Evolutionary conservation across 805 yeast genomes (phyloP), one percentile per base, ranked within the genome.

Genomic region (Suhomyces pyralidae): DNA sequence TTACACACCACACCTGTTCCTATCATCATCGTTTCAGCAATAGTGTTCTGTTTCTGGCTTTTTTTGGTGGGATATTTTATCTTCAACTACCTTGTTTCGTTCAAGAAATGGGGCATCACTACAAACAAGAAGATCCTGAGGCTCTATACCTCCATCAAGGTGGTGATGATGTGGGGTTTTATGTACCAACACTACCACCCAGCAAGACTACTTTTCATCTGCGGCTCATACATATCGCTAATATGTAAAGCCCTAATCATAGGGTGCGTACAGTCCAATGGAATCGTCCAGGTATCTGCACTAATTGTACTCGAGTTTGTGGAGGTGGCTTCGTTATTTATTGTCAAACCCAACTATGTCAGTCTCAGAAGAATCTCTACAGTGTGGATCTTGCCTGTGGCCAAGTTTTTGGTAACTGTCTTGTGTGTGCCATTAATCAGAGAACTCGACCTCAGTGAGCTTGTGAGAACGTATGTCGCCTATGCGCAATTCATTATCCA

Each of bases 121-220:
- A 52, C 50, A 12, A 66, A 57, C 51, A 56, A 55, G 17, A 66
- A 62, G 10, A 57, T 69, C 15, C 50, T 67, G 3, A 64, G 65
- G 54, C 58, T 81, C 5, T 82, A 81, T 58, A 74, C 82, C 3
- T 80, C 83, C 1, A 66, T 80, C 51, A 73, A 69, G 49, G 65
- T 74, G 5, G 74, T 81, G 40, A 67, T 80, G 48, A 50, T 74
- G 2, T 82, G 84, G 83, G 73, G 78, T 3, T 66, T 68, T 46
- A 59, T 71, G 22, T 81, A 81, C 60, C 69, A 72, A 50, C 65
- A 68, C 15, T 78, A 74, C 60, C 69, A 73, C 22, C 83, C 84
- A 1, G 61, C 68, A 14, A 65, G 67, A 53, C 69, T 76, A 1
- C 82, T 79, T 38, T 61, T 66, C 10, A 22, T 64, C 0, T 67